These are phyloP conservation scores for Podosphaera xanthii DNA, from an alignment of 2,329 filamentous ascomycete species.

Conservation along the genomic window DNA sequence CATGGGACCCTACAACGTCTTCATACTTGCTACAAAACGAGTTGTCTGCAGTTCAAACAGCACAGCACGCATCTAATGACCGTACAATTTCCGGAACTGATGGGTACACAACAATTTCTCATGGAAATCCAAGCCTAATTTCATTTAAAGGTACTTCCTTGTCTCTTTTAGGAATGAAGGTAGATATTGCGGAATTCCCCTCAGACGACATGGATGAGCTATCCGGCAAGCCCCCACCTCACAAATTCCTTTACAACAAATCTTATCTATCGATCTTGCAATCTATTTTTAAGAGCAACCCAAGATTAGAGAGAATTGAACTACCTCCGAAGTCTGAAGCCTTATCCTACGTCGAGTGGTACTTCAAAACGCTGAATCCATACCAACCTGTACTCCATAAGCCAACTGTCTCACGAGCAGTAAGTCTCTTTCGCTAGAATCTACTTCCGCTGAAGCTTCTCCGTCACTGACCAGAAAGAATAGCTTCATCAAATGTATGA, in stretches of 20 bases:
- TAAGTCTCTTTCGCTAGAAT: conserved; percentile 19
- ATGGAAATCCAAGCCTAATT: conserved; percentile 41
- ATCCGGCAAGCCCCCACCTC: conserved; percentile 18
- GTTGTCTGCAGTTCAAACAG: neutral
- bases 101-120: conserved; percentile 38
- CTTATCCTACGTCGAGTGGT: conserved; percentile 50
- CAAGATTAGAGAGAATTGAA: conserved; percentile 29
- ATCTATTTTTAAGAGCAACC: conserved; percentile 37
- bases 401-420: conserved; percentile 44
- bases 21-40: conserved; percentile 2
- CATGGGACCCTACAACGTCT: conserved; percentile 5
- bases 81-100: conserved; percentile 24
- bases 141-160: conserved; percentile 54
- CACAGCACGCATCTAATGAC: neutral
- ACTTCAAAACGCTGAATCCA: conserved; percentile 46
- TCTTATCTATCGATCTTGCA: conserved; percentile 49
- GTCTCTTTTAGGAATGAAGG: conserved; percentile 57
- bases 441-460: neutral
- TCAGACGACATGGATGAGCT: conserved; percentile 43
- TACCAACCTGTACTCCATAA: conserved; percentile 61
- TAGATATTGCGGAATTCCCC: conserved; percentile 54
- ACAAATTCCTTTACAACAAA: conserved; percentile 37
- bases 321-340: conserved; percentile 42
- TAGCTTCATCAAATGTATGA: conserved; percentile 46
- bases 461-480: conserved; percentile 2